These are phyloP conservation scores for Scutellaria minor DNA, from an alignment of 257 asterid species.

Conservation along the genomic window DNA sequence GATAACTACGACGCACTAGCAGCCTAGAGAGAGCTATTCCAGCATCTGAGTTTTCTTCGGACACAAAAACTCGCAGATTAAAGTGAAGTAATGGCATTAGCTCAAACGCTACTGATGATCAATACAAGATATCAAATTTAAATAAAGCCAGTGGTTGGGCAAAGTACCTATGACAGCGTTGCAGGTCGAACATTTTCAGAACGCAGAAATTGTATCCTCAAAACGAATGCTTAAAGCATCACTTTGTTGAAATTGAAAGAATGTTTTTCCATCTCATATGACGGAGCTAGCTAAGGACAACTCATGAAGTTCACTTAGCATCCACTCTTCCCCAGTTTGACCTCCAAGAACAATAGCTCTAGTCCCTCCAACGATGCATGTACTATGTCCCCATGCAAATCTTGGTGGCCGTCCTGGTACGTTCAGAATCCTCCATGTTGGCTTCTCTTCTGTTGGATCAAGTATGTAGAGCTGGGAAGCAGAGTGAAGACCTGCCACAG, in stretches of 20 bases:
- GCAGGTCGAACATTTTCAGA: slow-evolving; percentile 31
- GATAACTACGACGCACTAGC: slow-evolving; percentile 48
- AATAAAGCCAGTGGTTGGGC: slow-evolving; percentile 27
- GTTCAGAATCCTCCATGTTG: slow-evolving; percentile 91
- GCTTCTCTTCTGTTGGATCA: slow-evolving; percentile 95
- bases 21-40: slow-evolving; percentile 41
- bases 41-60: slow-evolving; percentile 34
- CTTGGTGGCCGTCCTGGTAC: slow-evolving; percentile 91
- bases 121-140: slow-evolving; percentile 36
- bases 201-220: slow-evolving; percentile 22
- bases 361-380: slow-evolving; percentile 93
- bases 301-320: slow-evolving; percentile 88
- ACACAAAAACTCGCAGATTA: slow-evolving; percentile 45
- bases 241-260: slow-evolving; percentile 34
- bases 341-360: slow-evolving; percentile 93
- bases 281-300: slow-evolving; percentile 74
- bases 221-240: slow-evolving; percentile 2
- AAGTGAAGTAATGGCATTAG: slow-evolving; percentile 37
- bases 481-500: slow-evolving; percentile 96
- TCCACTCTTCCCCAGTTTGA: slow-evolving; percentile 97
- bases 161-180: slow-evolving; percentile 22
- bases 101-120: slow-evolving; percentile 36
- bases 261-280: slow-evolving; percentile 22
- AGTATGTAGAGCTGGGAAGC: slow-evolving; percentile 92
- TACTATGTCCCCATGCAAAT: slow-evolving; percentile 93